Base-by-base conservation (phyloP, 2,329 filamentous ascomycete species). In the Sphaerulina populicola region DNA sequence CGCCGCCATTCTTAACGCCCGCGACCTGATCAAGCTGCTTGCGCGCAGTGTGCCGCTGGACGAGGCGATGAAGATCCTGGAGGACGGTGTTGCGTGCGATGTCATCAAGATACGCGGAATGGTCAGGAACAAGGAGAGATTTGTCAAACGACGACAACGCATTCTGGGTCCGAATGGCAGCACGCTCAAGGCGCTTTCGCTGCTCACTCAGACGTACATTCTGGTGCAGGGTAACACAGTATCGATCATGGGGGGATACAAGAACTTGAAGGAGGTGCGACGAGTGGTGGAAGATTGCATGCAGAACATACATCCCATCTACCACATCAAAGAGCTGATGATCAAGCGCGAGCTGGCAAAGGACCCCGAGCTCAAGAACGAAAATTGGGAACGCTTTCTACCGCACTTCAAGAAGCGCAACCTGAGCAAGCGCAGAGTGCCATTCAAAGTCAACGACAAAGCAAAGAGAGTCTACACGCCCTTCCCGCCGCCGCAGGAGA, bases 161-260 rank as follows among this genome's bases (percentile, higher is more conserved):
- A 93, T 98, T 52, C 76, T 98, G 21, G 93, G 93, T 0, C 90
- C 91, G 12, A 86, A 88, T 58, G 93, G 91, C 35, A 88, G 86
- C 44, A 98, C 93, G 1, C 76, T 98, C 47, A 97, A 97, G 68
- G 93, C 93, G 1, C 78, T 98, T 27, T 89, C 97, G 69, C 78
- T 97, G 2, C 78, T 98, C 49, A 98, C 93, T 0, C 77, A 84
- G 63, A 94, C 87, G 51, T 96, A 97, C 69, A 86, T 98, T 47
- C 78, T 97, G 38, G 93, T 98, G 0, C 93, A 98, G 69, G 93
- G 93, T 60, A 97, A 95, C 70, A 97, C 93, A 0, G 93, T 98
- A 27, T 82, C 83, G 0, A 85, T 80, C 4, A 96, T 98, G 86
- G 93, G 93, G 0, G 82, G 84, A 0, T 97, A 85, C 74, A 95